A percentile compares a stretch with the other conserved stretches of the same genome.
These are phyloP conservation scores for Suillus americanus DNA, from an alignment of 768 basidiomycete genomes.

Conservation along the genomic window DNA sequence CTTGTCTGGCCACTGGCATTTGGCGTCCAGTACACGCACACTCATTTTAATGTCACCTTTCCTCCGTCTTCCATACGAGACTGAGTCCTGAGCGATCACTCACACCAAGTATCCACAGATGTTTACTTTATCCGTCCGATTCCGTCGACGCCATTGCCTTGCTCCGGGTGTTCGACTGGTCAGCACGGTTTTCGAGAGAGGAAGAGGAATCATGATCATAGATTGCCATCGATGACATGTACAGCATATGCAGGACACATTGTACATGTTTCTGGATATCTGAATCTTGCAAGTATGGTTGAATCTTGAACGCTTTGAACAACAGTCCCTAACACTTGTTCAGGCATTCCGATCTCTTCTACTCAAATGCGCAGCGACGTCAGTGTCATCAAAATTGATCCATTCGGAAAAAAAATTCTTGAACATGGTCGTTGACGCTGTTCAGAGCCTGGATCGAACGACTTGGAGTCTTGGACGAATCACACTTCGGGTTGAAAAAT, in stretches of 20 bases:
- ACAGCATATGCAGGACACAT: too few species aligned
- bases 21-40: too few species aligned
- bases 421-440: slow-evolving; percentile 97
- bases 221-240: neutral
- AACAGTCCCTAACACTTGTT: slow-evolving; percentile 10
- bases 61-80: neutral
- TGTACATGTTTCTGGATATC: too few species aligned
- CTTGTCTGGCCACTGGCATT: neutral
- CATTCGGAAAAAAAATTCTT: slow-evolving; percentile 99
- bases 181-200: neutral
- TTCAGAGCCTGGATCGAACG: slow-evolving; percentile 86
- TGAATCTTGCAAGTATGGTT: too few species aligned
- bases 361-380: slow-evolving; percentile 95
- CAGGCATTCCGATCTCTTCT: slow-evolving; percentile 94
- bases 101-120: neutral
- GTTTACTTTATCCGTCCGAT: neutral
- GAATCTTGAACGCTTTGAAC: neutral
- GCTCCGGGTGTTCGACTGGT: neutral
- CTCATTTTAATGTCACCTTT: neutral
- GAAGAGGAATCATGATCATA: neutral
- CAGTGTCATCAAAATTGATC: slow-evolving; percentile 99
- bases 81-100: neutral
- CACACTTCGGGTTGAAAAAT: slow-evolving; percentile 96
- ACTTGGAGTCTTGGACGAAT: slow-evolving; percentile 96
- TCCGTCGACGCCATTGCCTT: neutral